Evolutionary conservation across 1,284 basidiomycete genomes (phyloP).

Genomic region (Amylostereum areolatum): DNA sequence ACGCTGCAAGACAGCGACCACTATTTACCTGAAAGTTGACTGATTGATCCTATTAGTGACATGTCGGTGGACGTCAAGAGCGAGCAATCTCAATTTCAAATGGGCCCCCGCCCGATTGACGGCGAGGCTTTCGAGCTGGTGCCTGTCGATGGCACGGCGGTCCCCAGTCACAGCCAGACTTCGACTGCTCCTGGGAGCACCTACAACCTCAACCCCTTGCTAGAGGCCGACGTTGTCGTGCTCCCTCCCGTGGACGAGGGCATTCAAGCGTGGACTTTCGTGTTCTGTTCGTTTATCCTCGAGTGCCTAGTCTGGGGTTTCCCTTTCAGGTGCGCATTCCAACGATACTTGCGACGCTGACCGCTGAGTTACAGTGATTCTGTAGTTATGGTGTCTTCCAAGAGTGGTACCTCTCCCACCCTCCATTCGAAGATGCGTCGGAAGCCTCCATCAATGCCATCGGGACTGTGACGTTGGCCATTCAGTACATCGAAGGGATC

Average conservation of each 20-base stretch:
- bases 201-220: neutral
- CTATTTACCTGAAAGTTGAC: no score
- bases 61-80: no score
- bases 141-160: no score
- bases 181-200: no score
- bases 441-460: constrained; percentile 16
- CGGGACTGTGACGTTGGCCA: constrained; percentile 16
- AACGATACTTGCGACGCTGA: neutral
- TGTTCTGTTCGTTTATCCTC: constrained; percentile 8
- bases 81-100: no score
- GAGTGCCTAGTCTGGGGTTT: constrained; percentile 11
- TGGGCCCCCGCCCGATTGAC: no score
- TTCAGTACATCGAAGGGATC: constrained; percentile 18
- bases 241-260: constrained; percentile 8
- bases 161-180: no score
- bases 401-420: constrained; percentile 18
- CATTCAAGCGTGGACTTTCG: constrained; percentile 9
- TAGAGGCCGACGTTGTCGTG: constrained; percentile 1
- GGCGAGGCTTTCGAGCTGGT: no score
- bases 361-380: neutral
- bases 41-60: no score
- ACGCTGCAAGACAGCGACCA: no score
- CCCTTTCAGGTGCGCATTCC: constrained; percentile 7
- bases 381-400: constrained; percentile 7
- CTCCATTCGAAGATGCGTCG: constrained; percentile 16